Conservation (phyloP, 306 rosid species). For the Vicia faba region DNA sequence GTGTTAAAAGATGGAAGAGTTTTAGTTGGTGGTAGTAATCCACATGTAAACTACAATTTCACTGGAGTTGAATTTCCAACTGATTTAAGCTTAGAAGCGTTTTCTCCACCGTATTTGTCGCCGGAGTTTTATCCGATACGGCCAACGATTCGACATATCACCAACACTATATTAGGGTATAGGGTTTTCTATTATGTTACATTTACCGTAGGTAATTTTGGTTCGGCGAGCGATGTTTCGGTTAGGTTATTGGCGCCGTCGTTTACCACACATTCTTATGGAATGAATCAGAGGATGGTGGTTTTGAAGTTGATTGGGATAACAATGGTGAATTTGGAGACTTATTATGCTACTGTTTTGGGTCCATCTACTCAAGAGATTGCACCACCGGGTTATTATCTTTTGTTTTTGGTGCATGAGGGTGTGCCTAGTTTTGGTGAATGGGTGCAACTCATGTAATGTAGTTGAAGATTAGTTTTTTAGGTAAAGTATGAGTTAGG, state of each 20-base stretch:
- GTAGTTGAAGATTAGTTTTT: neutral
- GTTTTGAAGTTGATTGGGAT: constrained; percentile 48
- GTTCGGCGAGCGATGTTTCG: constrained; percentile 41
- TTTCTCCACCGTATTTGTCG: constrained; percentile 68
- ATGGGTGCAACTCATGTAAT: constrained; percentile 61
- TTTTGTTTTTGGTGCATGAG: constrained; percentile 65
- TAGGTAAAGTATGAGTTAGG: neutral
- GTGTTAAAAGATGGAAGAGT: constrained; percentile 61
- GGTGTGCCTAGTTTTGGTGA: constrained; percentile 58
- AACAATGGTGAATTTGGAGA: neutral
- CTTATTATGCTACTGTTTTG: constrained; percentile 45
- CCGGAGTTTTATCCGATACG: constrained; percentile 31
- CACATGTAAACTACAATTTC: constrained; percentile 60
- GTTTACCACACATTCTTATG: constrained; percentile 67
- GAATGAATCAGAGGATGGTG: constrained; percentile 81
- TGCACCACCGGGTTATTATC: constrained; percentile 71
- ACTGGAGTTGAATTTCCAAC: constrained; percentile 63
- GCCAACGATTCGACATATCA: constrained; percentile 42
- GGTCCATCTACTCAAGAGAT: constrained; percentile 60
- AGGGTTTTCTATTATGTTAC: constrained; percentile 34
- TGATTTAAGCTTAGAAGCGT: constrained; percentile 74
- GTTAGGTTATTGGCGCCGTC: constrained; percentile 68
- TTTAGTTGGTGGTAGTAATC: constrained; percentile 80
- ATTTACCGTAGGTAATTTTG: constrained; percentile 39
- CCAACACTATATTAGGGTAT: constrained; percentile 40